Evolutionary conservation across 208 protist genomes (phyloP).

Genomic region (Endotrypanum monterogeii): DNA sequence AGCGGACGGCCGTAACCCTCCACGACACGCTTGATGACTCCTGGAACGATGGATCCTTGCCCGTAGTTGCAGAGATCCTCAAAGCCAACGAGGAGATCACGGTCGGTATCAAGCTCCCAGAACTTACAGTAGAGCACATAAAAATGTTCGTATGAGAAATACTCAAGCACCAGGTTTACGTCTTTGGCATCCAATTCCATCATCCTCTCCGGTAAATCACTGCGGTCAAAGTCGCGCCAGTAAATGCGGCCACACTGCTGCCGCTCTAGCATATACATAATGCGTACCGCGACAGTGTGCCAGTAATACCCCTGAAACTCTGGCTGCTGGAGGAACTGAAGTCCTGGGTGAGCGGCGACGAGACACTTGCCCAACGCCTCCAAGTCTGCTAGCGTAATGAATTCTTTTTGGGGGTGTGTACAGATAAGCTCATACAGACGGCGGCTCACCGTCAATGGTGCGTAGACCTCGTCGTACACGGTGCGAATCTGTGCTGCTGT

Average conservation of each 20-base stretch:
- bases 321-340: conserved; percentile 94
- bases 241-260: conserved; percentile 75
- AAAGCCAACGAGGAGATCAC: conserved; percentile 89
- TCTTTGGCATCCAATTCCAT: conserved; percentile 81
- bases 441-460: conserved; percentile 54
- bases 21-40: conserved; percentile 82
- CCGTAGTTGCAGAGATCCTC: conserved; percentile 92
- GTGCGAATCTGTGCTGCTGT: conserved; percentile 55
- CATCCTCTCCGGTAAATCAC: conserved; percentile 84
- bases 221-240: conserved; percentile 86
- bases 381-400: conserved; percentile 71
- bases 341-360: conserved; percentile 86
- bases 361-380: conserved; percentile 73
- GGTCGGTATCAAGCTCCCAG: conserved; percentile 97
- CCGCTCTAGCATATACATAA: conserved; percentile 94
- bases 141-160: conserved; percentile 99
- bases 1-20: conserved; percentile 66
- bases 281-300: conserved; percentile 94
- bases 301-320: conserved; percentile 96
- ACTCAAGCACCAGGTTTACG: conserved; percentile 89
- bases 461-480: conserved; percentile 64
- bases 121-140: conserved; percentile 99
- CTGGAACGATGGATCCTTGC: conserved; percentile 63
- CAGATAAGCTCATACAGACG: conserved; percentile 84
- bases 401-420: conserved; percentile 38